Evolutionary conservation across 2,329 filamentous ascomycete genomes (phyloP).

Genomic region (Fusarium sp.): DNA sequence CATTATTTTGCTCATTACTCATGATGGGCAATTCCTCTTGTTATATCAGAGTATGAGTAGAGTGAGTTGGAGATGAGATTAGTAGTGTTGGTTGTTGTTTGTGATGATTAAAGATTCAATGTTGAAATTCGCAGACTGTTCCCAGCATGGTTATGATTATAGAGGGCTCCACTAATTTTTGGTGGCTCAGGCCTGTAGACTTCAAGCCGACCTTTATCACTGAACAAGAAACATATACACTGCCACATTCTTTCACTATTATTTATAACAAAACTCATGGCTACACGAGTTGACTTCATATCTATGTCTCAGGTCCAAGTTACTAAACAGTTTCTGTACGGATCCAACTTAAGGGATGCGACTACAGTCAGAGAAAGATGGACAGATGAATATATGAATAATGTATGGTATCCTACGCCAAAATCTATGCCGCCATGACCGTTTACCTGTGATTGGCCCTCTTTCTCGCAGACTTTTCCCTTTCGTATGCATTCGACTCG

Average conservation of each 20-base stretch:
- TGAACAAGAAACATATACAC: neutral
- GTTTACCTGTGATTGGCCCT: constrained; percentile 63
- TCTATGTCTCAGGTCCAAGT: neutral
- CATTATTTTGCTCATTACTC: constrained; percentile 18
- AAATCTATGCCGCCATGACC: constrained; percentile 15
- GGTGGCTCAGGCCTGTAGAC: neutral
- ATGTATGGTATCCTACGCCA: constrained; percentile 39
- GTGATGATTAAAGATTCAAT: constrained; percentile 9
- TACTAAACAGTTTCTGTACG: neutral
- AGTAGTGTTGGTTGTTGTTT: neutral
- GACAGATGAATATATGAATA: constrained; percentile 23
- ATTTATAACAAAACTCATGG: neutral
- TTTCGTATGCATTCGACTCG: constrained; percentile 89
- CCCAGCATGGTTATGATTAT: neutral
- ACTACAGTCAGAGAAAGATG: neutral
- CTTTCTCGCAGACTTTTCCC: constrained; percentile 82
- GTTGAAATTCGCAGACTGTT: constrained; percentile 1
- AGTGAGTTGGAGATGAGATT: neutral
- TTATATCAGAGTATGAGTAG: neutral
- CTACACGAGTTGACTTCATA: neutral
- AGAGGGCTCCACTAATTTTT: constrained; percentile 24
- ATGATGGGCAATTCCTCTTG: constrained; percentile 3
- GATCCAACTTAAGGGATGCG: neutral
- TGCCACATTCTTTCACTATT: neutral
- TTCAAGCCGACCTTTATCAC: neutral